phyloP scores from a whole-genome alignment of 1,284 basidiomycete genomes.

The Gomphus sp. region DNA sequence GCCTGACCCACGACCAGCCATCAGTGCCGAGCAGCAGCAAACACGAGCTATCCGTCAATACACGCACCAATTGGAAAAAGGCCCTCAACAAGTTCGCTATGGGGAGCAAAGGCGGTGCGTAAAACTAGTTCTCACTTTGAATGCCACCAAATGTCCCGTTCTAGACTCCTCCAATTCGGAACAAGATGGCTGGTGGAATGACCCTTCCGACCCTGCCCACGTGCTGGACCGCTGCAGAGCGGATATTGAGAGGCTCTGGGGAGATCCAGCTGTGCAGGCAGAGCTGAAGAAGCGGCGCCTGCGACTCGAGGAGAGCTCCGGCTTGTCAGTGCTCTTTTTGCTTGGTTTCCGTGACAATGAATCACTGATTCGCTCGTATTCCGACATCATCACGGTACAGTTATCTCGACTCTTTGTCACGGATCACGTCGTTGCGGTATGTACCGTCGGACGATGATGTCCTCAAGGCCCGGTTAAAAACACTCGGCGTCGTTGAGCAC shows the following conservation, averaged over 20 bases:
- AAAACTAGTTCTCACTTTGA: neutral
- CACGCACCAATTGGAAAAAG: slow-evolving; percentile 65
- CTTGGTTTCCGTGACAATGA: neutral
- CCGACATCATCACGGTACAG: slow-evolving; percentile 24
- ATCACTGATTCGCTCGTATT: neutral
- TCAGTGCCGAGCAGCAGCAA: slow-evolving; percentile 24
- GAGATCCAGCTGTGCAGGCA: slow-evolving; percentile 50
- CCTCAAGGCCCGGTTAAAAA: slow-evolving; percentile 60
- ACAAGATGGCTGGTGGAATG: slow-evolving; percentile 69
- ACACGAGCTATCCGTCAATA: slow-evolving; percentile 53
- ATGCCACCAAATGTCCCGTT: neutral
- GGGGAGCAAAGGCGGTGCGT: slow-evolving; percentile 4
- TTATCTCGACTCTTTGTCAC: slow-evolving; percentile 68
- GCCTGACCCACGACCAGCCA: neutral
- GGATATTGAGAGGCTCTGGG: slow-evolving; percentile 64
- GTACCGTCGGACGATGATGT: slow-evolving; percentile 74
- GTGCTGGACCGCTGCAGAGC: slow-evolving; percentile 50
- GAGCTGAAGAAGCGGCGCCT: slow-evolving; percentile 53
- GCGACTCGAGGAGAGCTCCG: slow-evolving; percentile 69
- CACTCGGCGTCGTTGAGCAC: slow-evolving; percentile 70
- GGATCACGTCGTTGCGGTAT: slow-evolving; percentile 71
- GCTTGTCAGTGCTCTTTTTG: slow-evolving; percentile 43
- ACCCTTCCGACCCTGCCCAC: slow-evolving; percentile 71
- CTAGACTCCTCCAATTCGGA: slow-evolving; percentile 14
- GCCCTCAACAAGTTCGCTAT: slow-evolving; percentile 28